Evolutionary conservation across 2,329 filamentous ascomycete genomes (phyloP).

Genomic region (Aspergillus pseudoviridinutans): DNA sequence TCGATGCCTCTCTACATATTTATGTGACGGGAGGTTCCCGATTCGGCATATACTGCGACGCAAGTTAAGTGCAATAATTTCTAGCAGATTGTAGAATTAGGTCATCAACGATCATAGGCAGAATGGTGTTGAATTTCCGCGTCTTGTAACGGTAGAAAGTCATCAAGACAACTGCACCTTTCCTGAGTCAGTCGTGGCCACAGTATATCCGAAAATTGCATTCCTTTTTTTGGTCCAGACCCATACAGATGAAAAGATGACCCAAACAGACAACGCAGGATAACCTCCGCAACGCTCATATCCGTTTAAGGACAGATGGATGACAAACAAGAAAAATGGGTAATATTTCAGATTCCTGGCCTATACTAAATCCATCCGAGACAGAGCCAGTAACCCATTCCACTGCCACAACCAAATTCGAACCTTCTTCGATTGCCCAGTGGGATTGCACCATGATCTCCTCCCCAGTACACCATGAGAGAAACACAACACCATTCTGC

Average conservation of each 20-base stretch:
- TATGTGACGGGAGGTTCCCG: not conserved
- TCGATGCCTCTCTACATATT: not conserved
- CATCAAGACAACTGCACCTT: not conserved
- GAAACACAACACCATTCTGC: slow-evolving; percentile 11
- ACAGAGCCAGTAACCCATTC: slow-evolving; percentile 24
- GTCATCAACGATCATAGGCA: not conserved
- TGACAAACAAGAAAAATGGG: slow-evolving; percentile 21
- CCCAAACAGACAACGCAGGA: not conserved
- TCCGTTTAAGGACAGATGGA: slow-evolving; percentile 1
- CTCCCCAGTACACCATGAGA: slow-evolving; percentile 4
- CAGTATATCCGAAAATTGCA: not conserved
- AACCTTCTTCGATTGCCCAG: slow-evolving; percentile 15
- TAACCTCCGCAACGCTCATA: slow-evolving; percentile 3
- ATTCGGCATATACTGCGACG: not conserved
- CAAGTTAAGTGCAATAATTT: not conserved
- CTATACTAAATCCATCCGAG: slow-evolving; percentile 27
- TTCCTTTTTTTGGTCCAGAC: slow-evolving; percentile 1
- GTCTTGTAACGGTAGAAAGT: not conserved
- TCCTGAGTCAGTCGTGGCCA: not conserved
- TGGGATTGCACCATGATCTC: slow-evolving; percentile 3
- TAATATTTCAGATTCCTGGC: slow-evolving; percentile 31
- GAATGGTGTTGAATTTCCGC: not conserved
- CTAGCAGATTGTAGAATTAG: not conserved
- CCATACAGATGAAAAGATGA: not conserved
- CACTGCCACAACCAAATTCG: slow-evolving; percentile 21